A percentile compares a stretch with the other conserved stretches of the same genome.
Conservation (phyloP, 176 grass and related monocot species). For the Pontederia paniculata region DNA sequence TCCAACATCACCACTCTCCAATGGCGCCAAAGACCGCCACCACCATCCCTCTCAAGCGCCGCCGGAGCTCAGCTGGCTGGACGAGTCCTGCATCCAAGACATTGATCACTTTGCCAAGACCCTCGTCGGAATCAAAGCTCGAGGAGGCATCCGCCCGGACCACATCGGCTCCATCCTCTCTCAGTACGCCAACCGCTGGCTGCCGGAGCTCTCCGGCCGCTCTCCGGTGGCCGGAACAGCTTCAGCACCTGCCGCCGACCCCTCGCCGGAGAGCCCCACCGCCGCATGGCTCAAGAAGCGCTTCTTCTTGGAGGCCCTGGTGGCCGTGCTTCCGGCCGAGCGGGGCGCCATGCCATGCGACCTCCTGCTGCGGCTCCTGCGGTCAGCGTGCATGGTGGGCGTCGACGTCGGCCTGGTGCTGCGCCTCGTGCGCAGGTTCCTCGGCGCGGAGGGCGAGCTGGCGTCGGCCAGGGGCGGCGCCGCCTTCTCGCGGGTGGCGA, state of each 20-base stretch:
- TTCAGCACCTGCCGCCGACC: background rate
- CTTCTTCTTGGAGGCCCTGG: constrained; percentile 72
- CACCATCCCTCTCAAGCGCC: no score
- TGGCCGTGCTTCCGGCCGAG: constrained; percentile 55
- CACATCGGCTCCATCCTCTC: constrained; percentile 68
- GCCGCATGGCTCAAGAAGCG: constrained; percentile 75
- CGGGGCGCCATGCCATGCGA: constrained; percentile 41
- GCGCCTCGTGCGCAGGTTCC: constrained; percentile 58
- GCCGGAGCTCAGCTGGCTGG: constrained; percentile 5
- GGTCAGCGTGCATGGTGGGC: constrained; percentile 73
- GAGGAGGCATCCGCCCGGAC: constrained; percentile 35
- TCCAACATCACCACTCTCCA: no score
- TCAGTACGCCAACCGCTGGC: constrained; percentile 83
- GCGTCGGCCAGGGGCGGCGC: constrained; percentile 25
- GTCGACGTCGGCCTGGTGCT: constrained; percentile 74
- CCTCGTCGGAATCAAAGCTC: constrained; percentile 53
- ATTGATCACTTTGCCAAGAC: constrained; percentile 68
- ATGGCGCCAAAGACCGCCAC: no score
- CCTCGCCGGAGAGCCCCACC: constrained; percentile 57
- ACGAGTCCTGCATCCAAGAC: constrained; percentile 57
- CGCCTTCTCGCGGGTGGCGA: constrained; percentile 46
- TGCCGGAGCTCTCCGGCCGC: constrained; percentile 64
- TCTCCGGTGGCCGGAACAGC: background rate
- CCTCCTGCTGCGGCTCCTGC: constrained; percentile 66
- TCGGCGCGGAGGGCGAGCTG: background rate